phyloP scores from a whole-genome alignment of 2,329 filamentous ascomycete species.

The Raffaelea arxii region DNA sequence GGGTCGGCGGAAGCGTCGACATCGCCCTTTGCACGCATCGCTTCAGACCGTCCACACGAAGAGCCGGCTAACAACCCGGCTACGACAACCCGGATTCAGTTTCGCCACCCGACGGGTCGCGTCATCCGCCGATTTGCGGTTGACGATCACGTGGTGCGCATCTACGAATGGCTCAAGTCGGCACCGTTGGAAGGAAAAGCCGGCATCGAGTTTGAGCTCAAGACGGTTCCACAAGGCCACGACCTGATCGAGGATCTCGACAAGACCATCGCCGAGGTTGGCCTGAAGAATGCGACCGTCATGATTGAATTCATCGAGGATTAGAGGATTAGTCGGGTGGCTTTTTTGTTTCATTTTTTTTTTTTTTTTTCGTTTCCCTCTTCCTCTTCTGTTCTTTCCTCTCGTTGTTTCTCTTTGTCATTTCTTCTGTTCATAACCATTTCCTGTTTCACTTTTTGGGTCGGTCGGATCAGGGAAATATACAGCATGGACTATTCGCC shows the following conservation, averaged over 20 bases:
- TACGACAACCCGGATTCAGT: conserved; percentile 80
- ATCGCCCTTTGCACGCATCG: conserved; percentile 58
- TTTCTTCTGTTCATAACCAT: neutral
- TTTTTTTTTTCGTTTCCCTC: neutral
- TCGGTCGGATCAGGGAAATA: too few species aligned
- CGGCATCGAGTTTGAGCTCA: conserved; percentile 75
- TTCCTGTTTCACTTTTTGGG: neutral
- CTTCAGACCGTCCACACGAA: conserved; percentile 59
- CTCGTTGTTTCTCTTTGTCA: neutral
- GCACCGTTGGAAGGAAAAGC: conserved; percentile 72
- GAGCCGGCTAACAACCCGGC: conserved; percentile 62
- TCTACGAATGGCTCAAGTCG: conserved; percentile 96
- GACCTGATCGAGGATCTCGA: conserved; percentile 73
- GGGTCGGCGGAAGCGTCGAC: conserved; percentile 16
- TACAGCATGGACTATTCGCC: too few species aligned
- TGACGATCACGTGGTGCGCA: conserved; percentile 64
- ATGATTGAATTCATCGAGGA: conserved; percentile 81
- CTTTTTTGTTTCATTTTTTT: neutral
- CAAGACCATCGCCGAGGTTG: conserved; percentile 66
- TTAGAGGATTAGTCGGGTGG: neutral
- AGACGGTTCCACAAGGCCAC: conserved; percentile 65
- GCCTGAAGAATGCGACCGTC: conserved; percentile 84
- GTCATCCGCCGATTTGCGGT: conserved; percentile 79
- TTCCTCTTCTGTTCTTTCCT: neutral
- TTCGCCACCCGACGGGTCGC: conserved; percentile 74